Evolutionary conservation across 306 rosid genomes (phyloP).

Genomic region (Sechiopsis laciniata): DNA sequence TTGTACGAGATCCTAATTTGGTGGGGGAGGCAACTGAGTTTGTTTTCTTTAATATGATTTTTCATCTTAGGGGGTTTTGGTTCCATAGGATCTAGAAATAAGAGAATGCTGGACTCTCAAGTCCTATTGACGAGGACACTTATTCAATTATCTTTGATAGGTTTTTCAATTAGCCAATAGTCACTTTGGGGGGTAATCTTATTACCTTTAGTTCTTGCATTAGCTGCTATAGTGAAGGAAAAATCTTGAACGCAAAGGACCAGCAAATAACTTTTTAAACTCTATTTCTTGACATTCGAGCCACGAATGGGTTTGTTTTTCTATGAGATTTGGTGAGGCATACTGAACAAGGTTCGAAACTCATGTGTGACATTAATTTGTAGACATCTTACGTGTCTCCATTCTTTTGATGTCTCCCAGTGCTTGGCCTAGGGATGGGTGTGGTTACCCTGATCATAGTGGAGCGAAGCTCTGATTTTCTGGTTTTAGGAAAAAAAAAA

Average conservation of each 20-base stretch:
- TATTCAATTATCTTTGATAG: background rate
- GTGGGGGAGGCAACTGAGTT: background rate
- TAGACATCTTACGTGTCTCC: too few species aligned
- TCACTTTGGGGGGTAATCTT: background rate
- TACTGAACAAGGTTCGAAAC: too few species aligned
- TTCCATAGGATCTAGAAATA: slow-evolving; percentile 3
- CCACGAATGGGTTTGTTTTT: background rate
- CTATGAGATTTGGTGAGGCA: too few species aligned
- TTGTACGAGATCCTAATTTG: background rate
- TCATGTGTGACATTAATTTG: too few species aligned
- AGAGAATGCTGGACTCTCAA: background rate
- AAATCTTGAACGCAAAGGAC: background rate
- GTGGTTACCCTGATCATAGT: too few species aligned
- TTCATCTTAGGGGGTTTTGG: background rate
- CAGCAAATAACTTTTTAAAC: background rate
- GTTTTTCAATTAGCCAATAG: background rate
- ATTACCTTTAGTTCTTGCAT: background rate
- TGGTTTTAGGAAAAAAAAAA: too few species aligned
- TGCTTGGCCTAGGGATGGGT: too few species aligned
- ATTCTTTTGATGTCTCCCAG: too few species aligned
- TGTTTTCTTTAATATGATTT: background rate
- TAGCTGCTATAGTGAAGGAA: background rate
- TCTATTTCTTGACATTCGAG: background rate
- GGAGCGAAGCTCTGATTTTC: too few species aligned
- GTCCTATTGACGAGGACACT: background rate